Base-by-base conservation (phyloP, 345 rosid species). In the Lepidium didymum region DNA sequence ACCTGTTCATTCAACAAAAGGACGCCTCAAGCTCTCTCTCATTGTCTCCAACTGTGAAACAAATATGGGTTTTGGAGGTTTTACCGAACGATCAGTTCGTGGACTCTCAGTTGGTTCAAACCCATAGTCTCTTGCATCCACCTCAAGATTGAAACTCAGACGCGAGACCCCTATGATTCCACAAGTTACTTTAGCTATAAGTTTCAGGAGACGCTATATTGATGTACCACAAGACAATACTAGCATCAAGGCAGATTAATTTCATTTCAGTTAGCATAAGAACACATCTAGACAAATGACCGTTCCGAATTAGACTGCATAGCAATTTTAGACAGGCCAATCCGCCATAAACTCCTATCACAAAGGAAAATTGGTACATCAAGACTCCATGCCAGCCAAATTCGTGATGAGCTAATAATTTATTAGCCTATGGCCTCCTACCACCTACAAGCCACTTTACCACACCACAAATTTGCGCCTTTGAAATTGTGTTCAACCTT, bases 81-180 rank as follows among this genome's bases (percentile, higher is more conserved):
- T 73, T 82, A 93, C 97, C 75, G 97, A 93, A 85, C 96, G 86
- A 77, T 90, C 96, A 56, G 91, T 87, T 82, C 97, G 84, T 45
- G 97, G 98, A 25, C 92, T 83, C 66, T 93, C 92, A 4, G 87
- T 81, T 46, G 98, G 89, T 70, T 88, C 89, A 82, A 93, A 88
- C 47, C 96, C 95, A 57, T 87, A 87, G 76, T 87, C 83, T 78
- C 79, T 77, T 3, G 97, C 97, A 74, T 93, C 87, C 69, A 91
- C 87, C 83, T 85, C 96, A 9, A 91, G 81, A 77, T 72, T 85
- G 79, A 94, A 91, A 82, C 81, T 93, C 77, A 82, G 77, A 25
- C 89, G 79, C 6, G 94, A 93, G 31, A 88, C 88, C 57, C 96
- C 93, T 92, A 83, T 73, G 31, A 68, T 51, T 58, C 18, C 52